phyloP scores from a whole-genome alignment of 768 basidiomycete species.

The Rubroboletus satanas region DNA sequence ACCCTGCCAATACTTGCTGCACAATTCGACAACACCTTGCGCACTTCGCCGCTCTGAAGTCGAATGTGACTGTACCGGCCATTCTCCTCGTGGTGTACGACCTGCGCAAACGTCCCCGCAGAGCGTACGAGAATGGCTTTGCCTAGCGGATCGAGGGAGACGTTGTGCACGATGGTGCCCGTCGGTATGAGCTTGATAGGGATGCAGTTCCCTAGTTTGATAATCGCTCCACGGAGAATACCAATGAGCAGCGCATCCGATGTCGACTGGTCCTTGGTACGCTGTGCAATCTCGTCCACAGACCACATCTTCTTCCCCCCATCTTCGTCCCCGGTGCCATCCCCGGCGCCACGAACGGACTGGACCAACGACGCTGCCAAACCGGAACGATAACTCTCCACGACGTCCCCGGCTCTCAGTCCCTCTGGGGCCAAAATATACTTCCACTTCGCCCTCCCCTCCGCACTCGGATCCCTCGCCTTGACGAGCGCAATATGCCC shows the following conservation, averaged over 20 bases:
- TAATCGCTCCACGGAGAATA: constrained; percentile 74
- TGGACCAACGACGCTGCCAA: constrained; percentile 70
- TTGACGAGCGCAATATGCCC: constrained; percentile 91
- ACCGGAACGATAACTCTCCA: constrained; percentile 81
- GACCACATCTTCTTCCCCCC: constrained; percentile 11
- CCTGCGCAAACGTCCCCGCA: constrained; percentile 81
- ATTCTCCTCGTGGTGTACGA: constrained; percentile 71
- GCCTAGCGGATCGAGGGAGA: constrained; percentile 72
- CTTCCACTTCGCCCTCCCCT: constrained; percentile 63
- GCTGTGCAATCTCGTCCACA: constrained; percentile 23
- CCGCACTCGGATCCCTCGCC: constrained; percentile 51
- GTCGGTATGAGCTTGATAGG: constrained; percentile 88
- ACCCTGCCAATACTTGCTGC: constrained; percentile 89
- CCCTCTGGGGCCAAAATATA: constrained; percentile 94
- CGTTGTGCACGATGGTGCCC: constrained; percentile 85
- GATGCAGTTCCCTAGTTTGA: constrained; percentile 91
- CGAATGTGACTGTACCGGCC: constrained; percentile 78
- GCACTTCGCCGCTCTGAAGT: constrained; percentile 89
- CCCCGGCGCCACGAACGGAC: constrained; percentile 30
- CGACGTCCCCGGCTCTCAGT: constrained; percentile 80
- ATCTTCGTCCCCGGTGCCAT: background rate
- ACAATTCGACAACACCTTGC: constrained; percentile 76
- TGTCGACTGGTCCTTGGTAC: constrained; percentile 33
- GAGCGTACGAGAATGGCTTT: constrained; percentile 82
- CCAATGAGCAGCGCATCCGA: constrained; percentile 73